phyloP scores from a whole-genome alignment of 2,329 filamentous ascomycete species.

The Penicillium sp. region DNA sequence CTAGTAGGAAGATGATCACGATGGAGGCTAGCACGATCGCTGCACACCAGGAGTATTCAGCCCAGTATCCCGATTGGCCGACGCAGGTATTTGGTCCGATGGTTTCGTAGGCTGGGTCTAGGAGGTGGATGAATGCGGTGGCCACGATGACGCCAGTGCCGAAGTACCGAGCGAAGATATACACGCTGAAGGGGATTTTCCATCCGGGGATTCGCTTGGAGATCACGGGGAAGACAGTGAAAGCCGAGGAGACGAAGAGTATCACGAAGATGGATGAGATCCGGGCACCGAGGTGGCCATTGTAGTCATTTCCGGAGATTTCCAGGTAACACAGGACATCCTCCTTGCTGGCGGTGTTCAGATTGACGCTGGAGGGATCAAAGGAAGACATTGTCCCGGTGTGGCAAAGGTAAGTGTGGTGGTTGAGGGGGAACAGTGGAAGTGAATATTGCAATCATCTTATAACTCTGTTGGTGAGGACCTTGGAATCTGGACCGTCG shows the following conservation, averaged over 20 bases:
- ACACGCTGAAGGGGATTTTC: constrained; percentile 46
- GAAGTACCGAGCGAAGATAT: constrained; percentile 52
- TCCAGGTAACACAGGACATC: constrained; percentile 57
- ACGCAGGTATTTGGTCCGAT: constrained; percentile 54
- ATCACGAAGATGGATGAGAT: constrained; percentile 52
- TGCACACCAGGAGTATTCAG: constrained; percentile 55
- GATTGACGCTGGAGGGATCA: constrained; percentile 49
- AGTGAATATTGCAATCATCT: not conserved
- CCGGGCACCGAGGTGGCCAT: constrained; percentile 53
- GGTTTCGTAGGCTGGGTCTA: constrained; percentile 47
- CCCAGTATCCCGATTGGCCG: constrained; percentile 57
- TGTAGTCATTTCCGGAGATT: constrained; percentile 55
- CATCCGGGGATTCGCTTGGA: constrained; percentile 41
- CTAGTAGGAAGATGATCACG: constrained; percentile 52
- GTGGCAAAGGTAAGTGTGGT: not conserved
- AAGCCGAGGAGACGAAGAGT: constrained; percentile 42
- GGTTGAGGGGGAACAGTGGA: not conserved
- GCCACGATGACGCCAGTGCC: constrained; percentile 54
- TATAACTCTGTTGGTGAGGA: constrained; percentile 8
- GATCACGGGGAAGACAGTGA: constrained; percentile 50
- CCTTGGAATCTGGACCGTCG: constrained; percentile 1
- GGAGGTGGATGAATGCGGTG: constrained; percentile 52
- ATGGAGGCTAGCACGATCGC: constrained; percentile 54
- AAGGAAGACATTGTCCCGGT: constrained; percentile 20
- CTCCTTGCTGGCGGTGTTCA: constrained; percentile 46